Evolutionary conservation across 1,284 basidiomycete genomes (phyloP).

Genomic region (Moesziomyces sp.): DNA sequence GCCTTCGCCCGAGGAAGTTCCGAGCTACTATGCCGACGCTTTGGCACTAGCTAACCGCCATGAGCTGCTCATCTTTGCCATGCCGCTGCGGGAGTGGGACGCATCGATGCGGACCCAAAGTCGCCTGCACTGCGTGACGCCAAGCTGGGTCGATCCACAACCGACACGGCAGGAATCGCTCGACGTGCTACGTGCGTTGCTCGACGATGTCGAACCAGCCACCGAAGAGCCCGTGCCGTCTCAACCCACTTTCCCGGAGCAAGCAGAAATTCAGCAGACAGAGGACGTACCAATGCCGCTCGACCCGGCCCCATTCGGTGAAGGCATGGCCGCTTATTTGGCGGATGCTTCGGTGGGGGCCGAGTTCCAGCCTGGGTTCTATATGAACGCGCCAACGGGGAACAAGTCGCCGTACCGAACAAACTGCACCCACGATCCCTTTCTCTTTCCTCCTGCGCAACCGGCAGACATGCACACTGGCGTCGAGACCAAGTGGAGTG

Average conservation of each 20-base stretch:
- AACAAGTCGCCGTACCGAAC: constrained; percentile 5
- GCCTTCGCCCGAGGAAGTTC: not conserved
- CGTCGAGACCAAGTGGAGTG: not conserved
- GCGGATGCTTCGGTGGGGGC: too few relatives aligned
- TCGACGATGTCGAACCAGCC: not conserved
- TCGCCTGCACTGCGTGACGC: constrained; percentile 2
- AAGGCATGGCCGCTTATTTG: too few relatives aligned
- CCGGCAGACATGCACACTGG: not conserved
- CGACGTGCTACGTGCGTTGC: constrained; percentile 6
- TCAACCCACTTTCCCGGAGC: not conserved
- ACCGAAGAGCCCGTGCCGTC: not conserved
- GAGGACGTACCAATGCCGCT: not conserved
- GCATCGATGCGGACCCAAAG: not conserved
- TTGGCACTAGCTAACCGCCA: constrained; percentile 18
- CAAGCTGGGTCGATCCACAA: constrained; percentile 13
- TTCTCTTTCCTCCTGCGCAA: not conserved
- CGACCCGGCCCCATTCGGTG: too few relatives aligned
- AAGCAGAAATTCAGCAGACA: too few relatives aligned
- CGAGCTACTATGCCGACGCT: constrained; percentile 7
- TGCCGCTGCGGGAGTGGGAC: constrained; percentile 15
- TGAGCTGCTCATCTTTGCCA: constrained; percentile 12
- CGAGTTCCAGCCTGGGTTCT: too few relatives aligned
- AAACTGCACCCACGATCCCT: not conserved
- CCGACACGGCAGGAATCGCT: constrained; percentile 7
- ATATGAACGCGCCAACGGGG: too few relatives aligned